phyloP scores from a whole-genome alignment of 768 basidiomycete genomes.

The Phanerodontia chrysosporium region DNA sequence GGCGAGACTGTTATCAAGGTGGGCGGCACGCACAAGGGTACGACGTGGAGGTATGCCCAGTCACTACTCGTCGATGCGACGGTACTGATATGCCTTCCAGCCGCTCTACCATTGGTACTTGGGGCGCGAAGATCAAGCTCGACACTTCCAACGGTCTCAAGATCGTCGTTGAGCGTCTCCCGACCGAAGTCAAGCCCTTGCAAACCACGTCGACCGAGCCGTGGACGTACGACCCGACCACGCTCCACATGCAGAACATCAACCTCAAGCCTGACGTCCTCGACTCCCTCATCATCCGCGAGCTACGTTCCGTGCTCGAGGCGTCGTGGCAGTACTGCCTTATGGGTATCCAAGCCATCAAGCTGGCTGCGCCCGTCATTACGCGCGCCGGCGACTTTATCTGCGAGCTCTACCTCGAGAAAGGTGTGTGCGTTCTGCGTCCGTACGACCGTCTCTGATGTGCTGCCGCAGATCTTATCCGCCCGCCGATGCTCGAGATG shows the following conservation, averaged over 20 bases:
- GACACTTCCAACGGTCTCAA: not conserved
- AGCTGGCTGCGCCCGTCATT: not conserved
- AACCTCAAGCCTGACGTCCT: not conserved
- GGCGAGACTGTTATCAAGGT: not conserved
- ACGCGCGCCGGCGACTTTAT: not conserved
- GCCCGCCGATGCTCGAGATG: not conserved
- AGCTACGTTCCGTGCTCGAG: not conserved
- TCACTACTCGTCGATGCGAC: too few relatives aligned
- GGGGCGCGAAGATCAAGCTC: not conserved
- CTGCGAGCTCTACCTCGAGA: constrained; percentile 3
- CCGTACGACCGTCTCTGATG: not conserved
- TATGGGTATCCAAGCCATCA: constrained; percentile 3
- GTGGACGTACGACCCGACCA: not conserved
- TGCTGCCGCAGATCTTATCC: not conserved
- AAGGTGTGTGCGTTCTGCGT: not conserved
- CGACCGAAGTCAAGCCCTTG: not conserved
- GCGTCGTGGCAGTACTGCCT: not conserved
- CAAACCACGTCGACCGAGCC: not conserved
- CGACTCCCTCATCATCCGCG: not conserved
- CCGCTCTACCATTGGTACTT: not conserved
- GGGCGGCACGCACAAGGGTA: not conserved
- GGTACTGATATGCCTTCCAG: not conserved
- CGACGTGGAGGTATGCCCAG: not conserved
- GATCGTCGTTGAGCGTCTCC: not conserved
- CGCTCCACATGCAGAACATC: not conserved